Percentiles rank a stretch among this genome's conserved stretches.
Conservation (phyloP, 2,329 filamentous ascomycete species). For the Gaeumannomyces sp. region DNA sequence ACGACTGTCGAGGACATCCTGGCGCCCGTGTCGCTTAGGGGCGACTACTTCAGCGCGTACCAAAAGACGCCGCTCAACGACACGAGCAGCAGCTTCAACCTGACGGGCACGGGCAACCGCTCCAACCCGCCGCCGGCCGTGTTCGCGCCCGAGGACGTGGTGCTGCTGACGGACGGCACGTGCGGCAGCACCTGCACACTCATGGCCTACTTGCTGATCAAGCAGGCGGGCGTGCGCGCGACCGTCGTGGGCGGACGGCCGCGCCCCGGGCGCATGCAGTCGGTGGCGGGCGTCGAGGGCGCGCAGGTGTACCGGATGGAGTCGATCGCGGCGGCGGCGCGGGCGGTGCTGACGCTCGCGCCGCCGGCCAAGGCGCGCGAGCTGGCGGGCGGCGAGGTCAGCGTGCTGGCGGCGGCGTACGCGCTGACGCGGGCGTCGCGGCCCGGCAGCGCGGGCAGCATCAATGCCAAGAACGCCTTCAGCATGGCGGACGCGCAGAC, state of each 20-base stretch:
- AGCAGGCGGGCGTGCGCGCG: slow-evolving; percentile 42
- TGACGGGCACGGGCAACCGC: slow-evolving; percentile 43
- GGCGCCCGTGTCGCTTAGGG: slow-evolving; percentile 28
- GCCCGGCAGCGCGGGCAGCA: slow-evolving; percentile 19
- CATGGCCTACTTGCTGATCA: slow-evolving; percentile 25
- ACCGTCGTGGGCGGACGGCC: slow-evolving; percentile 58
- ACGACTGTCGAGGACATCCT: slow-evolving; percentile 25
- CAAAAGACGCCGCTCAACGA: slow-evolving; percentile 33
- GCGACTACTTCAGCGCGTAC: slow-evolving; percentile 48
- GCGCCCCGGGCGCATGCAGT: slow-evolving; percentile 48
- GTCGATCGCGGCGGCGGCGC: slow-evolving; percentile 23
- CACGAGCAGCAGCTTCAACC: slow-evolving; percentile 31
- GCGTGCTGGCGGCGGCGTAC: slow-evolving; percentile 27
- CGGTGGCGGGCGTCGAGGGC: slow-evolving; percentile 61
- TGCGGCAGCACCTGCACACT: slow-evolving; percentile 26
- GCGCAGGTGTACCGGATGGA: slow-evolving; percentile 28
- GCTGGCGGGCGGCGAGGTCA: slow-evolving; percentile 16
- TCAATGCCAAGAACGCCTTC: slow-evolving; percentile 33
- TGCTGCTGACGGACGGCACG: slow-evolving; percentile 38
- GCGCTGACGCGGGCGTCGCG: slow-evolving; percentile 22
- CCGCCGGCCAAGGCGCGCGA: slow-evolving; percentile 18
- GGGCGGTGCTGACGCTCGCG: slow-evolving; percentile 20
- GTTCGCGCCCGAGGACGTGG: slow-evolving; percentile 44
- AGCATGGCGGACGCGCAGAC: slow-evolving; percentile 23
- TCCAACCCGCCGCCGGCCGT: slow-evolving; percentile 43